These are phyloP conservation scores for Neobulgaria alba DNA, from an alignment of 2,329 filamentous ascomycete species.

Conservation along the genomic window DNA sequence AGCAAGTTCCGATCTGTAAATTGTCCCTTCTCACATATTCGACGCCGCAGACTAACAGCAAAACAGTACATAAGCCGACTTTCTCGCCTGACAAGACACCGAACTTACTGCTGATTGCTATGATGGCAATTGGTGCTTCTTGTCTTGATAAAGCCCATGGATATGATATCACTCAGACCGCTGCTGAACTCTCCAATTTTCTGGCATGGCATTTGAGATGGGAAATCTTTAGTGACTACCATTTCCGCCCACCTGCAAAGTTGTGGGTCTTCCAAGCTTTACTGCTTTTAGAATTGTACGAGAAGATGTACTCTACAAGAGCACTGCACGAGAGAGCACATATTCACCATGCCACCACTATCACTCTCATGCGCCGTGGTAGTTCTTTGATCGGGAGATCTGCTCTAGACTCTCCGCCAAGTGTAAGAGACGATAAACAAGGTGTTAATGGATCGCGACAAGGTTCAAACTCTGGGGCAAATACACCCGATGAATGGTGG, in stretches of 20 bases:
- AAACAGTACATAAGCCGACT: conserved; percentile 71
- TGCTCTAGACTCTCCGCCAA: conserved; percentile 75
- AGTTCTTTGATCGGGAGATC: conserved; percentile 84
- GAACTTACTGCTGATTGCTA: conserved; percentile 73
- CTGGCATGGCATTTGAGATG: conserved; percentile 88
- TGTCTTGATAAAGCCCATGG: conserved; percentile 80
- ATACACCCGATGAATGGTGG: conserved; percentile 86
- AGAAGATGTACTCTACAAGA: conserved; percentile 95
- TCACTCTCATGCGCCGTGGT: conserved; percentile 90
- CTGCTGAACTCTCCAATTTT: conserved; percentile 81
- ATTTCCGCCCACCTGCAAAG: conserved; percentile 86
- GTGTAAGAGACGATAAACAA: conserved; percentile 40
- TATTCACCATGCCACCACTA: conserved; percentile 91
- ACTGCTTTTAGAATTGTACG: conserved; percentile 81
- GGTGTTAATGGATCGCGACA: conserved; percentile 46
- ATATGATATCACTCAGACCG: conserved; percentile 61
- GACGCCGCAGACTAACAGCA: conserved; percentile 10
- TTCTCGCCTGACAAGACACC: conserved; percentile 84
- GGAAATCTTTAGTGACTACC: conserved; percentile 84
- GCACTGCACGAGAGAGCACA: conserved; percentile 89
- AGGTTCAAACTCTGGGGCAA: conserved; percentile 53
- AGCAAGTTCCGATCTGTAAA: conserved; percentile 72
- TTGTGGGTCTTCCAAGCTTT: conserved; percentile 93
- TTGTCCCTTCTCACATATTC: not conserved
- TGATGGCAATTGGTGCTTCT: conserved; percentile 88